A percentile compares a stretch with the other conserved stretches of the same genome.
Conservation (phyloP, 345 rosid genomes). For the Melaleuca quinquenervia region DNA sequence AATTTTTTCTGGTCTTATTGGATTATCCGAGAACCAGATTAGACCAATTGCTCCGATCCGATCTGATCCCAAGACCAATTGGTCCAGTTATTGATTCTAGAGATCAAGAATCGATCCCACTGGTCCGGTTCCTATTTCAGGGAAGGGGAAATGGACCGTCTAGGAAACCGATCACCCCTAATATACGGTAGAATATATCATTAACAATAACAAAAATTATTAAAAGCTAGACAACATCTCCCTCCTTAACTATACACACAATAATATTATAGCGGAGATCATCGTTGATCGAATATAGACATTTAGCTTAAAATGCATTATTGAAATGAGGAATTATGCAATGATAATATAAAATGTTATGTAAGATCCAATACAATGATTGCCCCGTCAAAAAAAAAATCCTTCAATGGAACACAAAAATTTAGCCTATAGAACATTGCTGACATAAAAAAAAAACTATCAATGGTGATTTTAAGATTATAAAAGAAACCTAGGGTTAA, state of each 20-base stretch:
- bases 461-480: no score
- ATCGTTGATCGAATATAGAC: not conserved
- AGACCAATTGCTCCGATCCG: no score
- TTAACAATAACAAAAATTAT: accelerated
- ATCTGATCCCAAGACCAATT: no score
- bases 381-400: not conserved
- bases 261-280: not conserved
- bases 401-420: not conserved
- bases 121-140: no score
- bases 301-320: not conserved
- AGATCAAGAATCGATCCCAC: no score
- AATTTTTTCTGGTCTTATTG: no score
- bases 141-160: no score
- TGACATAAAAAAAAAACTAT: no score
- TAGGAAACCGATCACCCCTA: no score
- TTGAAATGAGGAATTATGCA: not conserved
- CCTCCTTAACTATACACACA: not conserved
- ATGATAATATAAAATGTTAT: not conserved
- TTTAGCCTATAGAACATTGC: not conserved
- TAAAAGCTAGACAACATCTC: not conserved
- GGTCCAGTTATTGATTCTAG: no score
- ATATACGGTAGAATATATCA: not conserved
- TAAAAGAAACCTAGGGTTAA: no score
- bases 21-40: no score
- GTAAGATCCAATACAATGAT: not conserved